phyloP scores from a whole-genome alignment of 306 rosid genomes.

The Quercus aquifolioides region DNA sequence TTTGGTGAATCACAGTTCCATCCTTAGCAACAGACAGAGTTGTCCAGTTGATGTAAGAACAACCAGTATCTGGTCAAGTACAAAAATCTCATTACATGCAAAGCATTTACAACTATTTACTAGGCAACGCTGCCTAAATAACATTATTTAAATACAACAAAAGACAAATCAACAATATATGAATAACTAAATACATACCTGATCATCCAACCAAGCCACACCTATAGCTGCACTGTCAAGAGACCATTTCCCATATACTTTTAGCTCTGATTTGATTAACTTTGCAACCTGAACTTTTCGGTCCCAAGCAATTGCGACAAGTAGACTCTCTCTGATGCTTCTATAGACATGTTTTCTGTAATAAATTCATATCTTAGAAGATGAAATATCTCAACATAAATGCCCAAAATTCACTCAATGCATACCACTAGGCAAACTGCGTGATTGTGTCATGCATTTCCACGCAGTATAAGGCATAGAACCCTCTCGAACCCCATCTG shows the following conservation, averaged over 20 bases:
- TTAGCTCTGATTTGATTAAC: conserved; percentile 75
- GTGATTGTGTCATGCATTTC: conserved; percentile 65
- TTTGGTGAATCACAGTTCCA: conserved; percentile 90
- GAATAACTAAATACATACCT: conserved; percentile 36
- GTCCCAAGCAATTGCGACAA: conserved; percentile 97
- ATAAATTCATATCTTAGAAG: conserved; percentile 25
- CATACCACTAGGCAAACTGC: conserved; percentile 46
- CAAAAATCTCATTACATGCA: conserved; percentile 22
- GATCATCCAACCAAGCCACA: conserved; percentile 96
- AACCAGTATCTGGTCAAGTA: conserved; percentile 77
- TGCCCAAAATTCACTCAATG: conserved; percentile 22
- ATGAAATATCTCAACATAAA: conserved; percentile 19
- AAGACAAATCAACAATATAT: neutral
- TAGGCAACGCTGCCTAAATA: conserved; percentile 6
- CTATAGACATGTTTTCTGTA: conserved; percentile 54
- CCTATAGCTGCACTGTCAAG: conserved; percentile 89
- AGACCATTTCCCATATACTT: conserved; percentile 81
- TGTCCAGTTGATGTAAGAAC: conserved; percentile 77
- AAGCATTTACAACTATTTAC: neutral
- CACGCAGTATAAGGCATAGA: conserved; percentile 97
- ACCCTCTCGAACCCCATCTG: conserved; percentile 92
- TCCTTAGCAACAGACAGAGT: conserved; percentile 76
- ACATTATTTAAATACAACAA: conserved; percentile 11
- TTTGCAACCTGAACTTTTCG: conserved; percentile 91
- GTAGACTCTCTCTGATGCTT: conserved; percentile 70